Conservation (phyloP, 2,329 filamentous ascomycete species). For the Aureobasidium leucospermi region DNA sequence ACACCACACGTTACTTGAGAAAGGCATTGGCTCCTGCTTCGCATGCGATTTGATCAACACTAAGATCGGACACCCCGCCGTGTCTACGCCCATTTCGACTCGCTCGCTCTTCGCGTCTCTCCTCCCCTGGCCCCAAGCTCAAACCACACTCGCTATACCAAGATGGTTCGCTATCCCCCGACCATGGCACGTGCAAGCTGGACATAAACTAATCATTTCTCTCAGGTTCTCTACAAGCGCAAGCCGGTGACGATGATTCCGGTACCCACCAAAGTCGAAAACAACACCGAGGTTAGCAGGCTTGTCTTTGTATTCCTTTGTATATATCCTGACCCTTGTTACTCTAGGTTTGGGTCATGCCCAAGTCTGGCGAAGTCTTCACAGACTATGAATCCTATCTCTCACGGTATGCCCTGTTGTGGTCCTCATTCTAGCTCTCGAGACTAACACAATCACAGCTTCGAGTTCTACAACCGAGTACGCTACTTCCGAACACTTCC, state of each 20-base stretch:
- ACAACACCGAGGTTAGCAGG: conserved; percentile 67
- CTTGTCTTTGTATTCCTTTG: background rate
- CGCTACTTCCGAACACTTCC: conserved; percentile 21
- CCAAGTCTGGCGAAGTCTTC: conserved; percentile 85
- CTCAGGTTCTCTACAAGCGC: conserved; percentile 86
- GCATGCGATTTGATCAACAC: background rate
- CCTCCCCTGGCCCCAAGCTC: background rate
- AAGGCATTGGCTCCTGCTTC: conserved; percentile 7
- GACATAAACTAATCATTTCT: background rate
- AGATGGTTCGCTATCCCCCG: conserved; percentile 11
- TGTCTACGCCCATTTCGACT: background rate
- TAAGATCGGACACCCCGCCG: background rate
- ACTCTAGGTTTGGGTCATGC: conserved; percentile 79
- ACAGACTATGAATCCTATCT: conserved; percentile 82
- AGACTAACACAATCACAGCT: conserved; percentile 43
- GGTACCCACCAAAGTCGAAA: conserved; percentile 65
- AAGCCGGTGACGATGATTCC: conserved; percentile 84
- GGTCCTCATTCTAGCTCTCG: background rate
- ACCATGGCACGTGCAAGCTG: background rate
- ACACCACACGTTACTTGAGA: conserved; percentile 1
- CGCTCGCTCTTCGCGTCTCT: background rate
- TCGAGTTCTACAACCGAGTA: conserved; percentile 92
- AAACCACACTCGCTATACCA: background rate
- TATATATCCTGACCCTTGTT: background rate
- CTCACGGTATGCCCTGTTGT: conserved; percentile 53